These are phyloP conservation scores for Salvia splendens DNA, from an alignment of 257 asterid species.

Conservation along the genomic window DNA sequence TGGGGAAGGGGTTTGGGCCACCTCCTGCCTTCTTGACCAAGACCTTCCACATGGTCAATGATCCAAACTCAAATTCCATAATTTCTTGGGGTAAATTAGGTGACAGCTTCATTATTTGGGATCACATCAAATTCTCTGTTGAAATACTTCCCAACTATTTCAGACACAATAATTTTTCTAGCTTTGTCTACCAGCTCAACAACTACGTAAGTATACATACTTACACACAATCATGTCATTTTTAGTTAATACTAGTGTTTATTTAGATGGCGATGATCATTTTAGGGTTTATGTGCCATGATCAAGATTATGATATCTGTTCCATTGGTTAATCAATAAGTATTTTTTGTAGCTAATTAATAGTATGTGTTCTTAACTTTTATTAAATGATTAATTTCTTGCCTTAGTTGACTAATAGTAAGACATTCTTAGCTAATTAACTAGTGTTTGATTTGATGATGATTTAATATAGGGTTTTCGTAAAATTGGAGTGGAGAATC, in stretches of 20 bases:
- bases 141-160: constrained; percentile 52
- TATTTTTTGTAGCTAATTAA: too few species aligned
- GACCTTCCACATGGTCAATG: constrained; percentile 51
- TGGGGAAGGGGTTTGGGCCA: constrained; percentile 14
- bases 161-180: constrained; percentile 57
- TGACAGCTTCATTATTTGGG: constrained; percentile 53
- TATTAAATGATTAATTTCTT: too few species aligned
- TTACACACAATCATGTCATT: too few species aligned
- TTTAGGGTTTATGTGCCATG: too few species aligned
- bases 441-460: not conserved
- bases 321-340: too few species aligned
- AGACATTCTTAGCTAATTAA: too few species aligned
- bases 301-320: too few species aligned
- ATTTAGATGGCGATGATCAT: too few species aligned
- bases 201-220: constrained; percentile 47
- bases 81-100: constrained; percentile 55
- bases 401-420: too few species aligned
- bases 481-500: constrained; percentile 54
- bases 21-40: constrained; percentile 58
- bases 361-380: too few species aligned
- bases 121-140: constrained; percentile 47
- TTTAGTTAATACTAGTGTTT: too few species aligned
- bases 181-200: constrained; percentile 68
- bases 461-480: constrained; percentile 50
- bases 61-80: constrained; percentile 46